phyloP scores from a whole-genome alignment of 768 basidiomycete species.

The Leccinum disarticulatum region DNA sequence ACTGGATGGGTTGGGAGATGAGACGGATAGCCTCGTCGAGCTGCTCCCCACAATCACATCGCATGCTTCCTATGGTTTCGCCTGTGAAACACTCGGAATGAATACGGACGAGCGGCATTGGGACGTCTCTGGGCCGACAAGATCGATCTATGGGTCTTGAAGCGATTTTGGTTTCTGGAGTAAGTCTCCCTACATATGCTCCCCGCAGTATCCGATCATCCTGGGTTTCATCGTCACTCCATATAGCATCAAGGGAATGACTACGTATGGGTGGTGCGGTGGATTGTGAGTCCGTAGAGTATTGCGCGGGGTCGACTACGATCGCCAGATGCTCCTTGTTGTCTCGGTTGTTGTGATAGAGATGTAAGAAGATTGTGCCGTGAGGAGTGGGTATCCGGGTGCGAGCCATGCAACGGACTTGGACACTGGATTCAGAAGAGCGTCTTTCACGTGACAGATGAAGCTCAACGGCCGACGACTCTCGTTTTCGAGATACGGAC shows the following conservation, averaged over 20 bases:
- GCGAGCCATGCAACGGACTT: constrained; percentile 92
- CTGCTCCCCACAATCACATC: constrained; percentile 99
- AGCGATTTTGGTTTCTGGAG: constrained; percentile 48
- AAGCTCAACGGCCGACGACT: constrained; percentile 25
- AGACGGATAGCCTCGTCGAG: constrained; percentile 94
- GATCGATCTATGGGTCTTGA: constrained; percentile 36
- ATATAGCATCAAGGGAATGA: constrained; percentile 74
- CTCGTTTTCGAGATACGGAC: constrained; percentile 39
- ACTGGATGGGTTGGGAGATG: constrained; percentile 68
- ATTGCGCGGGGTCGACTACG: constrained; percentile 89
- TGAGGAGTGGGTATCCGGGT: constrained; percentile 97
- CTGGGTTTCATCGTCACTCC: constrained; percentile 84
- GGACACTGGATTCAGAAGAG: constrained; percentile 30
- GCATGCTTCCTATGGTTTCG: constrained; percentile 96
- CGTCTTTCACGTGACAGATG: constrained; percentile 1
- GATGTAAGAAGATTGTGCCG: constrained; percentile 87
- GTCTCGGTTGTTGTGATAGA: constrained; percentile 93
- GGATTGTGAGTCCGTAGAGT: constrained; percentile 44
- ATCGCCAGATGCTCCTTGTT: constrained; percentile 94
- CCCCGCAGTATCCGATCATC: constrained; percentile 93
- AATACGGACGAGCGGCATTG: constrained; percentile 85
- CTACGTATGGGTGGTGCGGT: constrained; percentile 71
- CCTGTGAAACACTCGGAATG: constrained; percentile 99
- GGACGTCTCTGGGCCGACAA: constrained; percentile 36
- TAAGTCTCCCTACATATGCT: constrained; percentile 86